phyloP scores from a whole-genome alignment of 2,329 filamentous ascomycete genomes.

The Sporothrix humicola region DNA sequence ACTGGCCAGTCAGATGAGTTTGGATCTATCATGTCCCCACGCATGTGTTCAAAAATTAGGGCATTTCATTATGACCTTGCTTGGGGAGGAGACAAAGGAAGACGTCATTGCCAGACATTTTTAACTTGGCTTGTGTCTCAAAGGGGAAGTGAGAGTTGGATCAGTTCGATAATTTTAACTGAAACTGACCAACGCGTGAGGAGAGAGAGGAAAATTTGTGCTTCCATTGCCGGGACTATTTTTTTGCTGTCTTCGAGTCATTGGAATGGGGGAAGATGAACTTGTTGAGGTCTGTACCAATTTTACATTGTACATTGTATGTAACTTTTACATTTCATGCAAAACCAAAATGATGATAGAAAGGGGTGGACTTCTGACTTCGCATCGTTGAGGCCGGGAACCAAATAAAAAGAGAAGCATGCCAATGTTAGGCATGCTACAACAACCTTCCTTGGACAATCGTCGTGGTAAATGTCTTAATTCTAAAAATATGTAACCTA shows the following conservation, averaged over 20 bases:
- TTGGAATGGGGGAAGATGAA: not conserved
- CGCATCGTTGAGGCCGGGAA: not conserved
- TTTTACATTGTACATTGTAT: not conserved
- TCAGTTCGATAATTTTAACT: constrained; percentile 33
- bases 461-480: no score
- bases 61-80: no score
- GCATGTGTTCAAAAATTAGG: not conserved
- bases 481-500: no score
- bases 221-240: constrained; percentile 18
- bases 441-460: not conserved
- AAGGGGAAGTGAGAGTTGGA: not conserved
- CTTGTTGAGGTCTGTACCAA: no score
- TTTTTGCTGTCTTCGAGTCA: constrained; percentile 11
- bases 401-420: not conserved
- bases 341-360: not conserved
- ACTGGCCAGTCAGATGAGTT: not conserved
- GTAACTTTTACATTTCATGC: not conserved
- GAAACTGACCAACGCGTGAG: constrained; percentile 19
- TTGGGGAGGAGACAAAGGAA: not conserved
- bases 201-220: no score
- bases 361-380: not conserved
- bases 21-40: not conserved
- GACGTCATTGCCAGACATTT: not conserved
- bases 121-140: constrained; percentile 22
- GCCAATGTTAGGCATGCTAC: not conserved